Evolutionary conservation across 345 rosid genomes (phyloP).

Genomic region (Populus tremula): DNA sequence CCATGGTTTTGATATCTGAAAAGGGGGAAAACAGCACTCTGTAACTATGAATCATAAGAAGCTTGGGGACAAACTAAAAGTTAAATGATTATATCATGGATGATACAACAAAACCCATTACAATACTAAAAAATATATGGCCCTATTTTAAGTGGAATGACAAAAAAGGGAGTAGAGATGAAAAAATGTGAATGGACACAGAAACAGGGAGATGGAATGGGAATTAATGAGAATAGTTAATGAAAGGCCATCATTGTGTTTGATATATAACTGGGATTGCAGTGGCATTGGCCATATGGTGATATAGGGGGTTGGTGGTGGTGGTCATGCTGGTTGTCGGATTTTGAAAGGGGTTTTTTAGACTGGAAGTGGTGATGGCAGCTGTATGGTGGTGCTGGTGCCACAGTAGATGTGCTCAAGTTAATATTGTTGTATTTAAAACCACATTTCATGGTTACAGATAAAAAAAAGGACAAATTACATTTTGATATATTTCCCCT

Average conservation of each 20-base stretch:
- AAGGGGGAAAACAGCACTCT: no score
- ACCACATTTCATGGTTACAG: neutral
- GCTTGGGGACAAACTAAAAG: neutral
- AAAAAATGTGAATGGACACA: neutral
- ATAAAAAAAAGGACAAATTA: neutral
- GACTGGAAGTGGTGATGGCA: neutral
- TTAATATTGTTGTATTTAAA: no score
- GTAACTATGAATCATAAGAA: neutral
- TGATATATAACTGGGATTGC: neutral
- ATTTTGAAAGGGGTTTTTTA: neutral
- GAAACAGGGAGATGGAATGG: neutral
- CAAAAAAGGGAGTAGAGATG: neutral
- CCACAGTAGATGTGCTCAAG: neutral
- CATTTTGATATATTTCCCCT: neutral
- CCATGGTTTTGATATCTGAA: constrained; percentile 77
- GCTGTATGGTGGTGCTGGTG: neutral
- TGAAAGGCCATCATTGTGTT: neutral
- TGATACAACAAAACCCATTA: neutral
- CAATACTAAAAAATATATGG: neutral
- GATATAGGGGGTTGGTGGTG: neutral
- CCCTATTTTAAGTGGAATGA: neutral
- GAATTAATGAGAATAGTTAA: neutral
- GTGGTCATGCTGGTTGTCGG: neutral
- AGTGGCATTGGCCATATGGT: no score
- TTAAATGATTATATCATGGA: neutral